Evolutionary conservation across 2,329 filamentous ascomycete genomes (phyloP).

Genomic region (Colletotrichum nymphaeae): DNA sequence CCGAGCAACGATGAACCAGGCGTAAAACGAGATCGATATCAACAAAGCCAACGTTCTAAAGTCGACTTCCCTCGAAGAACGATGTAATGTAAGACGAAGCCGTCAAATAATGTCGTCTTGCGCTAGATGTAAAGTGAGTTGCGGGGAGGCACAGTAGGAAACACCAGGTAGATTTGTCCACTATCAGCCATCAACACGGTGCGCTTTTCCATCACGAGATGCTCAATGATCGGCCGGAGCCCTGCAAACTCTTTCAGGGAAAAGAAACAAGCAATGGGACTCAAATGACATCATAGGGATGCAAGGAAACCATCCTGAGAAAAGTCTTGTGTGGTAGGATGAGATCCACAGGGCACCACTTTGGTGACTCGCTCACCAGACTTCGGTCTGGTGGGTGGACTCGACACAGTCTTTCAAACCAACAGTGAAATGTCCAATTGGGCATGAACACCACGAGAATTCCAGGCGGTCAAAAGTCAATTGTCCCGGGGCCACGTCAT

Average conservation of each 20-base stretch:
- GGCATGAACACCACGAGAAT: neutral
- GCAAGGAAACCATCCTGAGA: neutral
- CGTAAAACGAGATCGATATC: neutral
- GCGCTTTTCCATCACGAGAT: neutral
- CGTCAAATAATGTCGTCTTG: neutral
- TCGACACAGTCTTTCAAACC: neutral
- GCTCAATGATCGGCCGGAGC: constrained; percentile 17
- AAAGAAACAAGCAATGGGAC: constrained; percentile 25
- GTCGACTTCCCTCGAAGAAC: neutral
- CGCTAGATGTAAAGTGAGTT: neutral
- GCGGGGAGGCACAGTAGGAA: neutral
- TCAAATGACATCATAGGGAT: constrained; percentile 25
- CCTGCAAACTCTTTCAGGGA: constrained; percentile 4
- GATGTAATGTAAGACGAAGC: neutral
- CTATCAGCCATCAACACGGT: constrained; percentile 7
- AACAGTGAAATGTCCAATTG: neutral
- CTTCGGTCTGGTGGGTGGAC: neutral
- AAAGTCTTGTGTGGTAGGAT: constrained; percentile 2
- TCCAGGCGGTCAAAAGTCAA: constrained; percentile 16
- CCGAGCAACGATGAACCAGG: neutral
- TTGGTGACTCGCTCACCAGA: neutral
- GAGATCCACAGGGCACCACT: neutral
- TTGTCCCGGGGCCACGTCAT: neutral
- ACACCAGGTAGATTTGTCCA: neutral
- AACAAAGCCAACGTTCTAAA: neutral